These are phyloP conservation scores for Fraxinus paxiana DNA, from an alignment of 305 asterid species.

Conservation along the genomic window DNA sequence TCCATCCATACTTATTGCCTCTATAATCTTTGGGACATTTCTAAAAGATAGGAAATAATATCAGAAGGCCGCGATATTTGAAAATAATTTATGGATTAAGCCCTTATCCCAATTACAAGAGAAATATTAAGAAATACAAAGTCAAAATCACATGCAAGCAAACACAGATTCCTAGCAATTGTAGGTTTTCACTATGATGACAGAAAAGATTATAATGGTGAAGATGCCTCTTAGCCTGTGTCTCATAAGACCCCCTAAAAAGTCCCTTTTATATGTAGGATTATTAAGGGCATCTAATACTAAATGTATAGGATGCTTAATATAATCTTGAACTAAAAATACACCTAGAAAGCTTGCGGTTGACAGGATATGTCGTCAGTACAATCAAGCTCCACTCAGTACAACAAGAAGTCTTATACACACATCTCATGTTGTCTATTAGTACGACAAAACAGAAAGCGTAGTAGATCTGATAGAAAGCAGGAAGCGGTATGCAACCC, in stretches of 20 bases:
- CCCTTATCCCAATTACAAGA: not conserved
- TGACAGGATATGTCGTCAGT: not conserved
- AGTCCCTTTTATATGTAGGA: not conserved
- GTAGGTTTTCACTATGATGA: not conserved
- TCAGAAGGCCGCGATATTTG: not conserved
- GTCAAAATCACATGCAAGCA: not conserved
- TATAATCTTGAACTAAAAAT: not conserved
- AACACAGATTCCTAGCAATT: not conserved
- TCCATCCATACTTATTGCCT: conserved; percentile 73
- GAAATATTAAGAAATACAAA: not conserved
- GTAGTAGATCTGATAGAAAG: not conserved
- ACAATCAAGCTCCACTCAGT: not conserved
- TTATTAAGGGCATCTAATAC: not conserved
- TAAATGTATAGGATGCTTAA: not conserved
- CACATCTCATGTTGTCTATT: not conserved
- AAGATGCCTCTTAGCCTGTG: not conserved
- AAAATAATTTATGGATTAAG: not conserved
- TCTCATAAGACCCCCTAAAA: not conserved
- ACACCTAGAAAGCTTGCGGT: not conserved
- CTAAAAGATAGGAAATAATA: conserved; percentile 32
- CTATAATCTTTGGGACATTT: conserved; percentile 78
- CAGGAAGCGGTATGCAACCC: not conserved
- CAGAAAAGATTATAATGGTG: not conserved
- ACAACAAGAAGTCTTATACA: not conserved
- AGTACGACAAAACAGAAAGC: not conserved